These are phyloP conservation scores for Fusarium sp. DNA, from an alignment of 2,329 filamentous ascomycete species.

Conservation along the genomic window DNA sequence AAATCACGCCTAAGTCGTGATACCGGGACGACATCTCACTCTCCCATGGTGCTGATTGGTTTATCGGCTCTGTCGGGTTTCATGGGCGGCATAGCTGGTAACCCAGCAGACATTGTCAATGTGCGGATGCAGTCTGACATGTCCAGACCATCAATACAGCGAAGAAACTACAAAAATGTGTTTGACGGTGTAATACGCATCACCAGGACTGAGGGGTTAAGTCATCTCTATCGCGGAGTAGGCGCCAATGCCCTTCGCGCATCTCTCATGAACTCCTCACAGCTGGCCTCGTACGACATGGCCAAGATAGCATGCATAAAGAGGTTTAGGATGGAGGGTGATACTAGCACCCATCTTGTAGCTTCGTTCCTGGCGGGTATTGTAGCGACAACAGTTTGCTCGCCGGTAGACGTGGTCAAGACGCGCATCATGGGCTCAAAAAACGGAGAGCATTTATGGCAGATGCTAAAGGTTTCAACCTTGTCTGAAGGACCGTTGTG, in stretches of 20 bases:
- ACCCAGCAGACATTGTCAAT: conserved; percentile 9
- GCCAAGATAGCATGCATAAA: background rate
- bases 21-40: background rate
- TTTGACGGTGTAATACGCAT: background rate
- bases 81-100: conserved; percentile 5
- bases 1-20: background rate
- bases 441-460: background rate
- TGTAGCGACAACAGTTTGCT: conserved; percentile 7
- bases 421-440: conserved; percentile 3
- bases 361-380: background rate
- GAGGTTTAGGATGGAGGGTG: background rate
- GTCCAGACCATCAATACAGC: background rate
- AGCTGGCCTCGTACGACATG: conserved; percentile 14
- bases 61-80: background rate
- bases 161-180: conserved; percentile 2
- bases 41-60: background rate
- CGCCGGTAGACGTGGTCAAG: conserved; percentile 2
- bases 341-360: background rate
- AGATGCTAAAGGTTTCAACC: background rate
- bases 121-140: conserved; percentile 9
- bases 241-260: conserved; percentile 1
- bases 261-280: conserved; percentile 11
- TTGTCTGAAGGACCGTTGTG: background rate
- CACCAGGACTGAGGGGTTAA: background rate
- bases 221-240: background rate